phyloP scores from a whole-genome alignment of 2,329 filamentous ascomycete genomes.

The Nemania serpens region DNA sequence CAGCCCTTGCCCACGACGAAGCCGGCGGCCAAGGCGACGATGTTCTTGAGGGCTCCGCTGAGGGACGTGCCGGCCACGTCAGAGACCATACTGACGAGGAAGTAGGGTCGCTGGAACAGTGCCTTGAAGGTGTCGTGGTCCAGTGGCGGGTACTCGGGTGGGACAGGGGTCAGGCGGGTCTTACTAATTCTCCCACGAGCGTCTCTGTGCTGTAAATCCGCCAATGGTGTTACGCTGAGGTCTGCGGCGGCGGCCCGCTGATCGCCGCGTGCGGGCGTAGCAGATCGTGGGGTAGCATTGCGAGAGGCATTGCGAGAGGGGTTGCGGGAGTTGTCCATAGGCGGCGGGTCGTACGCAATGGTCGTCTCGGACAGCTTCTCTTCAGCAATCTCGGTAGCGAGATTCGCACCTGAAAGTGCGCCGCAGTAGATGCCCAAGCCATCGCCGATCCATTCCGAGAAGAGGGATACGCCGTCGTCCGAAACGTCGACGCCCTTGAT shows the following conservation, averaged over 20 bases:
- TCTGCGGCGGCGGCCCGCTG: slow-evolving; percentile 55
- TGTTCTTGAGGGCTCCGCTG: slow-evolving; percentile 93
- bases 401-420: slow-evolving; percentile 93
- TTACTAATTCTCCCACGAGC: slow-evolving; percentile 69
- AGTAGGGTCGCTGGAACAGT: slow-evolving; percentile 95
- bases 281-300: slow-evolving; percentile 50
- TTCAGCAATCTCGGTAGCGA: slow-evolving; percentile 89
- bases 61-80: slow-evolving; percentile 98
- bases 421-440: slow-evolving; percentile 95
- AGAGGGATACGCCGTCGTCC: slow-evolving; percentile 82
- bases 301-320: slow-evolving; percentile 66
- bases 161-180: slow-evolving; percentile 74
- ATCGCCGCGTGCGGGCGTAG: slow-evolving; percentile 53
- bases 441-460: slow-evolving; percentile 93
- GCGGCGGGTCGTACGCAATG: slow-evolving; percentile 91
- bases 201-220: slow-evolving; percentile 68
- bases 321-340: slow-evolving; percentile 77
- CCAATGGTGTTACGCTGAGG: slow-evolving; percentile 56
- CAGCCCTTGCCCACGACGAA: slow-evolving; percentile 95
- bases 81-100: slow-evolving; percentile 90
- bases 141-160: slow-evolving; percentile 81
- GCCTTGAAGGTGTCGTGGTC: slow-evolving; percentile 82
- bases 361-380: slow-evolving; percentile 99
- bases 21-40: slow-evolving; percentile 90
- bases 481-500: slow-evolving; percentile 97